These are phyloP conservation scores for Effrenium voratum DNA, from an alignment of 73 alveolate species.

Conservation along the genomic window DNA sequence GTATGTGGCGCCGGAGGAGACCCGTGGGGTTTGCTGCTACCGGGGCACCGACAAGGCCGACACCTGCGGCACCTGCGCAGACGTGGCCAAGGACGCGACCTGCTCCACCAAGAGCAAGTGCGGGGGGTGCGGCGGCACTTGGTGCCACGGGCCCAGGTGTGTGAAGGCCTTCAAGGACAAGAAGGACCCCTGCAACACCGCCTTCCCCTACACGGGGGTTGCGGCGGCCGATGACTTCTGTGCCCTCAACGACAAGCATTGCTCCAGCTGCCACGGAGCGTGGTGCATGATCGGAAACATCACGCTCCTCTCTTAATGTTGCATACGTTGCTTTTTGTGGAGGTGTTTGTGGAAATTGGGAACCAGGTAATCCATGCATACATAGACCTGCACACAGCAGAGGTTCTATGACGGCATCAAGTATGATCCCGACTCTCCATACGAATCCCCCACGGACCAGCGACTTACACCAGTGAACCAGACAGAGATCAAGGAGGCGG, in stretches of 20 bases:
- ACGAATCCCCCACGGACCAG: background rate
- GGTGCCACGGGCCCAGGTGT: slow-evolving; percentile 12
- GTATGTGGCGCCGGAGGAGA: slow-evolving; percentile 23
- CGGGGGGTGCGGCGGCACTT: background rate
- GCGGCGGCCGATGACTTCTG: background rate
- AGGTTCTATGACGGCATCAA: background rate
- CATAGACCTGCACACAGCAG: too few relatives aligned
- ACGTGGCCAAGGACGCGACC: slow-evolving; percentile 22
- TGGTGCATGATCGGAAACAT: background rate
- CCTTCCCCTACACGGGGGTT: background rate
- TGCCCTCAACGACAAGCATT: background rate
- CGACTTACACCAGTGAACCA: background rate
- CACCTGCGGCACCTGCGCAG: slow-evolving; percentile 69
- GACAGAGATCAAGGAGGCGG: background rate
- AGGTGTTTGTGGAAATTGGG: too few relatives aligned
- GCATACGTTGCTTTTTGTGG: too few relatives aligned
- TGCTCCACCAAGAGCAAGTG: background rate
- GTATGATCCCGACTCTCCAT: background rate
- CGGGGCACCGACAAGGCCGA: slow-evolving; percentile 13
- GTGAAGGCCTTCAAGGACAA: background rate
- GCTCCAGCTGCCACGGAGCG: background rate
- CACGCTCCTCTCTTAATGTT: too few relatives aligned
- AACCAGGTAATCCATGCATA: too few relatives aligned
- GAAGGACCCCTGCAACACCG: background rate
- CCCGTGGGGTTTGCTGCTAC: slow-evolving; percentile 39